phyloP scores from a whole-genome alignment of 1,139 yeast genomes.

The Schwanniomyces etchellsii region DNA sequence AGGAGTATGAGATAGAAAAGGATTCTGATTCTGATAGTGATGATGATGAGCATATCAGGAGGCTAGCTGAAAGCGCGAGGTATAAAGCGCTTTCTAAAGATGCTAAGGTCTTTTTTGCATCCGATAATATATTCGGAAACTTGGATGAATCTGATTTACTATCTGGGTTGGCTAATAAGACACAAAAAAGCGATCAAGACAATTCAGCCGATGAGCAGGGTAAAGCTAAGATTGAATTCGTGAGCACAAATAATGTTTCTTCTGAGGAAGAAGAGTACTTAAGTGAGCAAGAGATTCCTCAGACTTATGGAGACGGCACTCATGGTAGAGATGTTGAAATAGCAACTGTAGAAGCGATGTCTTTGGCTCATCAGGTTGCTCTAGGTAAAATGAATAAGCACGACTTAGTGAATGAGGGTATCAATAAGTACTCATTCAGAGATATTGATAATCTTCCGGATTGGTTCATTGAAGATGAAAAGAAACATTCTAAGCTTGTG shows the following conservation, averaged over 20 bases:
- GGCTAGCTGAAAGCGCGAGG: conserved; percentile 50
- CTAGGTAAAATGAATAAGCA: conserved; percentile 79
- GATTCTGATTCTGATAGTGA: conserved; percentile 45
- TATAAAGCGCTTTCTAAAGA: conserved; percentile 54
- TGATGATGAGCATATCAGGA: conserved; percentile 70
- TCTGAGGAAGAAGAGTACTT: conserved; percentile 1
- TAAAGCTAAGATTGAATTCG: conserved; percentile 11
- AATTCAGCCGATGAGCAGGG: conserved; percentile 3
- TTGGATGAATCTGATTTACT: conserved; percentile 44
- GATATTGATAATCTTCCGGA: conserved; percentile 88
- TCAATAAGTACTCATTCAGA: conserved; percentile 85
- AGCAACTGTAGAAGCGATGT: conserved; percentile 96
- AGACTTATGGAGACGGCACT: conserved; percentile 31
- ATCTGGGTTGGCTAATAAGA: conserved; percentile 17
- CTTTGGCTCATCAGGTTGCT: conserved; percentile 93
- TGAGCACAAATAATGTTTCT: conserved; percentile 19
- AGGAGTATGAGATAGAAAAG: conserved; percentile 41
- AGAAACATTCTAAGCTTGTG: conserved; percentile 73
- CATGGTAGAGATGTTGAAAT: conserved; percentile 64
- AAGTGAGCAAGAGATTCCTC: conserved; percentile 53
- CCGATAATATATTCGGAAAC: conserved; percentile 69
- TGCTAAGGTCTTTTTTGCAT: conserved; percentile 72
- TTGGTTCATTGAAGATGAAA: conserved; percentile 95
- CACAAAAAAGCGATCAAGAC: conserved; percentile 2
- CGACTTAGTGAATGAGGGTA: conserved; percentile 85